Conservation (phyloP, 2,329 filamentous ascomycete species). For the Graphilbum fragrans region DNA sequence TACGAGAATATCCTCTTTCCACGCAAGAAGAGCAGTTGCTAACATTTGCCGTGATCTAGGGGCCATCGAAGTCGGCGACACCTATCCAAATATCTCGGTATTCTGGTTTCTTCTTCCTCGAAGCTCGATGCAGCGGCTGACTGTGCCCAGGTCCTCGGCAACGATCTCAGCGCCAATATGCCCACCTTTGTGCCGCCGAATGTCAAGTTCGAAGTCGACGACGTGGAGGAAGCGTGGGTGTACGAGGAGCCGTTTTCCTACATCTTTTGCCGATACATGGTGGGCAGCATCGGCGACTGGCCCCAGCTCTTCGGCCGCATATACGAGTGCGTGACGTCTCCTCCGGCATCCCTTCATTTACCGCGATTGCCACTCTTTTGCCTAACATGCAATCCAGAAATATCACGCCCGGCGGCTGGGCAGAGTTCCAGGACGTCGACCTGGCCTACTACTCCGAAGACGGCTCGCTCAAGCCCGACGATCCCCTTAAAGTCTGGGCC, state of each 20-base stretch:
- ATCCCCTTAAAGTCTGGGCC: slow-evolving; percentile 6
- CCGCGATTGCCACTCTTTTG: too few species aligned
- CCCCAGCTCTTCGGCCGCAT: slow-evolving; percentile 6
- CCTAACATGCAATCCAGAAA: slow-evolving; percentile 5
- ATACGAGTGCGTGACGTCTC: slow-evolving; percentile 3
- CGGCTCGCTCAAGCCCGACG: slow-evolving; percentile 4
- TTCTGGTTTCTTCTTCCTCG: background rate
- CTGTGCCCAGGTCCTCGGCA: slow-evolving; percentile 8
- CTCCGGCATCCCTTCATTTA: background rate
- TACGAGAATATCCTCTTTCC: background rate
- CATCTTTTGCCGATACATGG: slow-evolving; percentile 9
- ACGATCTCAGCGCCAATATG: slow-evolving; percentile 12
- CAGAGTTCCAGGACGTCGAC: slow-evolving; percentile 13
- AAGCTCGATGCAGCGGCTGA: too few species aligned
- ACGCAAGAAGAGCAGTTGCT: background rate
- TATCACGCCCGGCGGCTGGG: slow-evolving; percentile 11
- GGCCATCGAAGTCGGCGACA: slow-evolving; percentile 7
- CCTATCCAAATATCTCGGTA: slow-evolving; percentile 3
- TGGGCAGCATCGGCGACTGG: slow-evolving; percentile 10
- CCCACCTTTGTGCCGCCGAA: slow-evolving; percentile 11
- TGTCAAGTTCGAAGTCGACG: slow-evolving; percentile 12
- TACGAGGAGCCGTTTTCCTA: slow-evolving; percentile 8
- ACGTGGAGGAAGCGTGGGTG: slow-evolving; percentile 11
- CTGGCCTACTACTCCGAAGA: slow-evolving; percentile 10
- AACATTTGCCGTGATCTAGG: background rate